phyloP scores from a whole-genome alignment of 129 eudicot genomes.

The Artemisia argyi region DNA sequence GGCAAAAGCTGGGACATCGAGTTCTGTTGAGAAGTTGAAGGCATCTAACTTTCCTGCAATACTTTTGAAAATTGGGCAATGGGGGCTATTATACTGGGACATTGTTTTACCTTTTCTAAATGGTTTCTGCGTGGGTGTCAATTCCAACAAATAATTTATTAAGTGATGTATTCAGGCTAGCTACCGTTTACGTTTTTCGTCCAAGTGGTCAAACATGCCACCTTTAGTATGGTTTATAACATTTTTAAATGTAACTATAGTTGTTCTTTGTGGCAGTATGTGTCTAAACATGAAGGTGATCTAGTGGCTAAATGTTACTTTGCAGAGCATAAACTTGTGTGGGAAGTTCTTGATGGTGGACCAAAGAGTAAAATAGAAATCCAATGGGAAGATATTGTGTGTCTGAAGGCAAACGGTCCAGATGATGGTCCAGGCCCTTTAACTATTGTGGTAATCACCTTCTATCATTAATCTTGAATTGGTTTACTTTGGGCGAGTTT shows the following conservation, averaged over 20 bases:
- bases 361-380: slow-evolving; percentile 76
- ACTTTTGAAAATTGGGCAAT: slow-evolving; percentile 56
- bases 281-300: too few relatives aligned
- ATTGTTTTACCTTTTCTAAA: background rate
- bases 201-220: background rate
- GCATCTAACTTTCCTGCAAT: slow-evolving; percentile 73
- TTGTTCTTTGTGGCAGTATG: slow-evolving; percentile 50
- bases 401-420: slow-evolving; percentile 54
- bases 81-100: slow-evolving; percentile 16
- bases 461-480: background rate
- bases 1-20: too few relatives aligned
- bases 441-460: slow-evolving; percentile 49
- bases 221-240: background rate
- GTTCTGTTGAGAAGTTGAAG: slow-evolving; percentile 37
- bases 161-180: background rate
- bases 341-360: slow-evolving; percentile 81
- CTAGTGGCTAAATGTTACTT: too few relatives aligned
- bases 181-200: background rate
- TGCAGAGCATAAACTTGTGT: slow-evolving; percentile 55
- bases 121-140: background rate
- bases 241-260: background rate
- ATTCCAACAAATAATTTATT: too few relatives aligned
- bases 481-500: too few relatives aligned
- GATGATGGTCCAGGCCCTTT: slow-evolving; percentile 48
- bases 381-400: slow-evolving; percentile 71